Evolutionary conservation across 2,329 filamentous ascomycete species (phyloP).

Genomic region (Alternaria atra): DNA sequence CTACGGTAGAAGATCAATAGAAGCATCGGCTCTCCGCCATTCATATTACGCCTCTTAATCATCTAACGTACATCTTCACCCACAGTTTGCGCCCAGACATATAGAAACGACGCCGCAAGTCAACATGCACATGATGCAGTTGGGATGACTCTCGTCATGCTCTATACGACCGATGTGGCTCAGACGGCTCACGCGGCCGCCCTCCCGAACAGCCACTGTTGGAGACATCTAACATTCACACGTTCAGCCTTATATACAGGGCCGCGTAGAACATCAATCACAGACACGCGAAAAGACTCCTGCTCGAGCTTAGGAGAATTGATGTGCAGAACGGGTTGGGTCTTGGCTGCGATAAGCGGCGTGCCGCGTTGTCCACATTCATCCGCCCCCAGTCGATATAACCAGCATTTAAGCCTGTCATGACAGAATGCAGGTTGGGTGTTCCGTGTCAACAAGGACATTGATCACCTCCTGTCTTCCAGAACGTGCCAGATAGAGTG

Average conservation of each 20-base stretch:
- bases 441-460: conserved; percentile 5
- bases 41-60: conserved; percentile 3
- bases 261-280: conserved; percentile 29
- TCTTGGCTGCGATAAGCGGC: conserved; percentile 25
- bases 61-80: background rate
- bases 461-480: conserved; percentile 29
- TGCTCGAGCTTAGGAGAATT: conserved; percentile 9
- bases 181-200: conserved; percentile 33
- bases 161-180: conserved; percentile 23
- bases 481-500: conserved; percentile 39
- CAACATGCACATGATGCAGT: conserved; percentile 23
- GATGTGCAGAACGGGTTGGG: conserved; percentile 13
- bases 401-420: background rate
- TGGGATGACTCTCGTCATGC: conserved; percentile 9
- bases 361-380: conserved; percentile 15
- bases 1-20: conserved; percentile 20
- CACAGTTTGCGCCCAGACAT: conserved; percentile 1
- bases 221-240: conserved; percentile 5
- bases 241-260: conserved; percentile 22
- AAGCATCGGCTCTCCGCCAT: conserved; percentile 26
- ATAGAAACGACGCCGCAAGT: conserved; percentile 8
- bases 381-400: conserved; percentile 12
- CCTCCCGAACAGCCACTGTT: conserved; percentile 20
- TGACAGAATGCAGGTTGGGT: conserved; percentile 6
- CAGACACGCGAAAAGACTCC: conserved; percentile 11